Conservation (phyloP, 73 alveolate genomes). For the Durusdinium trenchii region DNA sequence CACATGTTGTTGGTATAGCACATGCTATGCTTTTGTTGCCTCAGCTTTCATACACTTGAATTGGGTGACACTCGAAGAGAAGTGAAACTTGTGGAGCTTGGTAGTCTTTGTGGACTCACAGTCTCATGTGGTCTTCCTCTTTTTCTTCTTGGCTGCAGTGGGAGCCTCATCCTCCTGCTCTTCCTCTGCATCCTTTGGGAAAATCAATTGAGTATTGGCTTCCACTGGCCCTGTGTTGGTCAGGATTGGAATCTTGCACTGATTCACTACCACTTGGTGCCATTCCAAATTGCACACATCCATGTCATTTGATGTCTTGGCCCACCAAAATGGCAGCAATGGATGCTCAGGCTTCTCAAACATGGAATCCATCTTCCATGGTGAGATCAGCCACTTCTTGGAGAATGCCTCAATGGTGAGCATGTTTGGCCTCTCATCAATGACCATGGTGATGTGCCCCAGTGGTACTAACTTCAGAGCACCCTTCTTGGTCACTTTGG, state of each 20-base stretch:
- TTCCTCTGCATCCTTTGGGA: not conserved
- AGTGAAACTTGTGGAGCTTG: not conserved
- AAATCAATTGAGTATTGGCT: not conserved
- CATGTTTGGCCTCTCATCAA: not conserved
- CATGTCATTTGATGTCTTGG: not conserved
- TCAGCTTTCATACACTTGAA: not conserved
- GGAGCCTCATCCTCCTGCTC: not conserved
- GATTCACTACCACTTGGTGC: conserved; percentile 1
- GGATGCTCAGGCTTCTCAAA: not conserved
- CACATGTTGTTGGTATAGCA: not conserved
- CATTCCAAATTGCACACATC: not conserved
- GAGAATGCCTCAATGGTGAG: not conserved
- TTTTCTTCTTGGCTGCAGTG: not conserved
- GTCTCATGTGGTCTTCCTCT: not conserved
- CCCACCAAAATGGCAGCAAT: conserved; percentile 10
- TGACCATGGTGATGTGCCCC: not conserved
- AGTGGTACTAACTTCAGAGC: not conserved
- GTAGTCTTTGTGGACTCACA: not conserved
- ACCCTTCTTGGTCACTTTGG: not conserved
- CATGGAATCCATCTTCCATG: not conserved
- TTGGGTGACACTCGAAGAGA: not conserved
- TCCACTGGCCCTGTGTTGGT: conserved; percentile 12
- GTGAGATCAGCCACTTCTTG: not conserved
- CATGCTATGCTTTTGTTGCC: not conserved
- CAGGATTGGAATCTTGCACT: not conserved